Conservation (phyloP, 805 yeast genomes). For the Saccharomycodes ludwigii region DNA sequence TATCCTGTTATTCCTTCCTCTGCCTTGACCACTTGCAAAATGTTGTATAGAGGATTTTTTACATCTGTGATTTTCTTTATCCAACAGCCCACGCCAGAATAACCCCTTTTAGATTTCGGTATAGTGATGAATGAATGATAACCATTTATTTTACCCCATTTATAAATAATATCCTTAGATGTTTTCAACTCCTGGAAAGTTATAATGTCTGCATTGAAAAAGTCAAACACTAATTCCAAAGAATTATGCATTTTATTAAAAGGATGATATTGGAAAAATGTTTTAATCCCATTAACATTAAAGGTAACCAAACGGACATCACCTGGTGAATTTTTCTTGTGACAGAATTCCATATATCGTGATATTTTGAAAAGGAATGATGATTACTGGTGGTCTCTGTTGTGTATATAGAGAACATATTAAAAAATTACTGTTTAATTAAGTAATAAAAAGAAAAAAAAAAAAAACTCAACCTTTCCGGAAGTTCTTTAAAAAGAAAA, state of each 20-base stretch:
- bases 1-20: constrained; percentile 89
- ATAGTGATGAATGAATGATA: constrained; percentile 57
- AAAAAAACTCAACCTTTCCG: too few species aligned
- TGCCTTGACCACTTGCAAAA: constrained; percentile 50
- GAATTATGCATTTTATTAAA: constrained; percentile 44
- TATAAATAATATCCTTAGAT: constrained; percentile 31
- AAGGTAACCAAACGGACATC: constrained; percentile 64
- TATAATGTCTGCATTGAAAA: constrained; percentile 61
- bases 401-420: too few species aligned
- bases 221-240: constrained; percentile 31
- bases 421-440: too few species aligned
- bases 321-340: too few species aligned
- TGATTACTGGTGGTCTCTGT: too few species aligned
- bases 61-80: constrained; percentile 35
- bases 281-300: constrained; percentile 76
- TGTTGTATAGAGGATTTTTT: constrained; percentile 28
- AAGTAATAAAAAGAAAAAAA: too few species aligned
- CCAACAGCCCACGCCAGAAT: constrained; percentile 86
- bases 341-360: too few species aligned
- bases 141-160: constrained; percentile 39
- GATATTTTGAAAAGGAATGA: too few species aligned
- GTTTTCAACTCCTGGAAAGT: constrained; percentile 80
- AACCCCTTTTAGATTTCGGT: constrained; percentile 63
- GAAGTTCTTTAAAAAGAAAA: too few species aligned
- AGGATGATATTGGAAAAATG: constrained; percentile 72